Percentiles rank a stretch among this genome's conserved stretches.
Evolutionary conservation across 2,329 filamentous ascomycete species (phyloP).

Genomic region (Magnaporthiopsis rhizophila): DNA sequence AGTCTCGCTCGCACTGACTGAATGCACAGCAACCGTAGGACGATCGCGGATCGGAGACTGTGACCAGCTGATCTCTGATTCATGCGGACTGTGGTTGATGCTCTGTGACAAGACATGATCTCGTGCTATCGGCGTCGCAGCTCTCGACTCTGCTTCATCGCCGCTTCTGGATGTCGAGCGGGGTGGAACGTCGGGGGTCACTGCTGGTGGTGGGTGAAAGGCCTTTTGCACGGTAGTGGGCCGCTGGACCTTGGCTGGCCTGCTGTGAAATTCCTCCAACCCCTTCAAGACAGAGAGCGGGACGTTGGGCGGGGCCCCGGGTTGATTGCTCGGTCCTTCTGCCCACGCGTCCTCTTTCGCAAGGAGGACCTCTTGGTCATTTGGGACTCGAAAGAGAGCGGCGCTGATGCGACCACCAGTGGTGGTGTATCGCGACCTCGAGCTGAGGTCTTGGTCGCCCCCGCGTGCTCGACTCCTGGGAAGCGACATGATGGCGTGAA

Average conservation of each 20-base stretch:
- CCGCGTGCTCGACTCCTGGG: background rate
- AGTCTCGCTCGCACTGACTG: background rate
- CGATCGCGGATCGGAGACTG: background rate
- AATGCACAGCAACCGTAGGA: background rate
- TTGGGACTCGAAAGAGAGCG: slow-evolving; percentile 25
- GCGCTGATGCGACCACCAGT: slow-evolving; percentile 14
- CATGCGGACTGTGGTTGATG: background rate
- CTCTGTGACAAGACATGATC: background rate
- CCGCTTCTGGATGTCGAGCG: background rate
- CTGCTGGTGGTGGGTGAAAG: background rate
- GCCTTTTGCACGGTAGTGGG: background rate
- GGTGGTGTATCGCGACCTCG: background rate
- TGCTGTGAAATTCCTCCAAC: slow-evolving; percentile 16
- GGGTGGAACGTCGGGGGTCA: background rate
- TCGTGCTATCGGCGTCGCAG: background rate
- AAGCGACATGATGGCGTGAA: background rate
- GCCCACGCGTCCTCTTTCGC: slow-evolving; percentile 29
- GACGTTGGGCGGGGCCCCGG: slow-evolving; percentile 22
- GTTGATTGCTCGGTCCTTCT: slow-evolving; percentile 16
- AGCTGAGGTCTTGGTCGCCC: background rate
- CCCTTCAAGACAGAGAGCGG: slow-evolving; percentile 27
- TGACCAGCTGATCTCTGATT: background rate
- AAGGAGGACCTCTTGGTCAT: slow-evolving; percentile 30
- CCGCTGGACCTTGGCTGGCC: background rate
- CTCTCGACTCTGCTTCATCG: background rate